Conservation (phyloP, 345 rosid genomes). For the Salix arbutifolia region DNA sequence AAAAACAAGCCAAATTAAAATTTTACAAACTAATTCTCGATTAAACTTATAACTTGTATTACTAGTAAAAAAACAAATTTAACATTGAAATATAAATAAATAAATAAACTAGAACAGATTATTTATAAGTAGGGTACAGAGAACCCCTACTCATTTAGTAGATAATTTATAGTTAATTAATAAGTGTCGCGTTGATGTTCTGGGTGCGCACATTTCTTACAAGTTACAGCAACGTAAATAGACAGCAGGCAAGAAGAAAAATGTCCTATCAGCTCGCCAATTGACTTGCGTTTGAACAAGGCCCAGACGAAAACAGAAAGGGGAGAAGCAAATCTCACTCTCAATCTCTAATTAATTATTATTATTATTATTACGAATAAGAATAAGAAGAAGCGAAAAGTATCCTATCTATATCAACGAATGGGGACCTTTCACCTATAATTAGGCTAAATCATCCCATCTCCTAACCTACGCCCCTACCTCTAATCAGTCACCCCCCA, state of each 20-base stretch:
- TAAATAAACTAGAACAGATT: too few relatives aligned
- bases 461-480: conserved; percentile 12
- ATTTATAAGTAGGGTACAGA: too few relatives aligned
- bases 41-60: too few relatives aligned
- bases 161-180: not conserved
- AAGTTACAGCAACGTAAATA: not conserved
- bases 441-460: conserved; percentile 24
- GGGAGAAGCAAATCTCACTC: not conserved
- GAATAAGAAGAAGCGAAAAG: not conserved
- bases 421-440: conserved; percentile 21
- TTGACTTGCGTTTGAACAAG: not conserved
- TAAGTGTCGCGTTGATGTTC: not conserved
- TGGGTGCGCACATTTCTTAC: not conserved
- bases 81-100: too few relatives aligned
- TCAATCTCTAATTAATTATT: not conserved
- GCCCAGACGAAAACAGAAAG: not conserved
- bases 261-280: not conserved
- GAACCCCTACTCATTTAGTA: too few relatives aligned
- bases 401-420: not conserved
- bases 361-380: too few relatives aligned
- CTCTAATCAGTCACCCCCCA: not conserved
- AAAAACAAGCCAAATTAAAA: too few relatives aligned
- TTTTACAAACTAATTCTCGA: too few relatives aligned
- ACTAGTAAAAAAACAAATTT: too few relatives aligned
- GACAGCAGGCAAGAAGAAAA: not conserved